A percentile compares a stretch with the other conserved stretches of the same genome.
These are phyloP conservation scores for Globisporangium heterothallicum DNA, from an alignment of 352 stramenopile species.

Conservation along the genomic window DNA sequence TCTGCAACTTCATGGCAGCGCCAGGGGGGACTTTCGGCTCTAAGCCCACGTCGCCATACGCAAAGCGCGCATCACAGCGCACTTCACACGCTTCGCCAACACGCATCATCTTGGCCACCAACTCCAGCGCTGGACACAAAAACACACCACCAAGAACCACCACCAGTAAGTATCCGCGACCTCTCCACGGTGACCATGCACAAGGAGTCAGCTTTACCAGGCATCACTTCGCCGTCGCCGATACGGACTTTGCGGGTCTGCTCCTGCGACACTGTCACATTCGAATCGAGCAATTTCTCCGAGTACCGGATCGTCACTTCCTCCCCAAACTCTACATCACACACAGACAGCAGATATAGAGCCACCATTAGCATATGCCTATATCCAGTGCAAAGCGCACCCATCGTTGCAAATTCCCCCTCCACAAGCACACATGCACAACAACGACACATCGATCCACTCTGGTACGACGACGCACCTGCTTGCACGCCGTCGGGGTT, in stretches of 20 bases:
- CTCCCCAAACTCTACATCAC: slow-evolving; percentile 62
- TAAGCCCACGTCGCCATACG: slow-evolving; percentile 62
- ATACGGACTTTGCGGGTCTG: slow-evolving; percentile 71
- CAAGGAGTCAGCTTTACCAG: slow-evolving; percentile 54
- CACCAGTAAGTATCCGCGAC: no score
- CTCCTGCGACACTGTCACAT: slow-evolving; percentile 31
- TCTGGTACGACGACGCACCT: no score
- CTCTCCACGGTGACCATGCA: no score
- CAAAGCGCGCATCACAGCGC: slow-evolving; percentile 66
- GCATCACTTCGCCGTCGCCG: slow-evolving; percentile 76
- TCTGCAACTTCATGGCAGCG: slow-evolving; percentile 42
- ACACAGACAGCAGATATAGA: neutral
- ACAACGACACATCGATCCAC: no score
- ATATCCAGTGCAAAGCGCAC: no score
- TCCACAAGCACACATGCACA: neutral
- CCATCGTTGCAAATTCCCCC: no score
- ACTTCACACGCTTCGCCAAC: slow-evolving; percentile 70
- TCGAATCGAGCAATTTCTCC: slow-evolving; percentile 41
- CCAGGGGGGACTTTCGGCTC: slow-evolving; percentile 42
- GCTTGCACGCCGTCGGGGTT: slow-evolving; percentile 59
- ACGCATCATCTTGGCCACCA: slow-evolving; percentile 74
- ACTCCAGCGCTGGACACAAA: slow-evolving; percentile 44
- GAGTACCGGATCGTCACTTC: slow-evolving; percentile 74
- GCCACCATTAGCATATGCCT: neutral
- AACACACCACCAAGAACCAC: no score